A percentile compares a stretch with the other conserved stretches of the same genome.
Evolutionary conservation across 192 early-diverging fungal genomes (phyloP).

Genomic region (Paraglomus occultum): DNA sequence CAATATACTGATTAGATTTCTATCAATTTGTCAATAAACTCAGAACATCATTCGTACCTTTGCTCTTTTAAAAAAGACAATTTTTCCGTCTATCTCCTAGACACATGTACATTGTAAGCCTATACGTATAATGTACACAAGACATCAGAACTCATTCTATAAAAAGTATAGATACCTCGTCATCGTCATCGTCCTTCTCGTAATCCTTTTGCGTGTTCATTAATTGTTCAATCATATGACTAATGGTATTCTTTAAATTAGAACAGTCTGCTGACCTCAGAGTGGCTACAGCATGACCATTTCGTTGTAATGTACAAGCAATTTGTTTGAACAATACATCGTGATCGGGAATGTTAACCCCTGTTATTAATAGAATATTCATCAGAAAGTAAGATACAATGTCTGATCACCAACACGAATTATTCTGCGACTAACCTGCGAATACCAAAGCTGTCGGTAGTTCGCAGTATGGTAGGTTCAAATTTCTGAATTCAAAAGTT

Average conservation of each 20-base stretch:
- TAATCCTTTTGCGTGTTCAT: slow-evolving; percentile 34
- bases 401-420: neutral
- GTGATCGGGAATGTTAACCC: slow-evolving; percentile 77
- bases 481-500: neutral
- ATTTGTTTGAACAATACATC: slow-evolving; percentile 68
- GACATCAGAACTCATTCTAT: slow-evolving; percentile 39
- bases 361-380: slow-evolving; percentile 56
- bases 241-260: slow-evolving; percentile 58
- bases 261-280: slow-evolving; percentile 70
- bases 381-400: neutral
- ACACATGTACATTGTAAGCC: no score
- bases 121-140: no score
- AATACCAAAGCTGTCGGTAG: slow-evolving; percentile 1
- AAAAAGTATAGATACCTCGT: slow-evolving; percentile 25
- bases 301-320: slow-evolving; percentile 39
- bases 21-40: slow-evolving; percentile 4
- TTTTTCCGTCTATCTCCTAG: neutral
- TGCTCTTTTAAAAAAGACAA: neutral
- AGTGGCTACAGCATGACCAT: slow-evolving; percentile 50
- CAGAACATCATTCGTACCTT: neutral
- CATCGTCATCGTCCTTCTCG: slow-evolving; percentile 31
- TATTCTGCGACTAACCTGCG: neutral
- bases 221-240: slow-evolving; percentile 70
- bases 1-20: neutral
- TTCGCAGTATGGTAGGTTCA: neutral